A percentile compares a stretch with the other conserved stretches of the same genome.
phyloP scores from a whole-genome alignment of 1,284 basidiomycete genomes.

The Ceratobasidium papillatum region DNA sequence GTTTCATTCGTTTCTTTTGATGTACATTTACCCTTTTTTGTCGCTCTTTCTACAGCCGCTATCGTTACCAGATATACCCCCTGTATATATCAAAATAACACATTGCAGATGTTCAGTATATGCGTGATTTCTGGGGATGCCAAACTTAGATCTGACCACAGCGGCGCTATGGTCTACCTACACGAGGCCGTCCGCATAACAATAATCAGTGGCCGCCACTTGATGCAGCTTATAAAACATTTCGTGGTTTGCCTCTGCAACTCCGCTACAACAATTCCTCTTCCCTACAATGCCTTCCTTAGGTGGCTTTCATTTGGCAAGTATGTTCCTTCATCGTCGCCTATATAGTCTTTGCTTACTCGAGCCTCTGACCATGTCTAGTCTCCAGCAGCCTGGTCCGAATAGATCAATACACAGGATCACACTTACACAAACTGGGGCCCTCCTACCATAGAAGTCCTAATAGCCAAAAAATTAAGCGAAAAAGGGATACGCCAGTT shows the following conservation, averaged over 20 bases:
- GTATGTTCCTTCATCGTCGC: too few species aligned
- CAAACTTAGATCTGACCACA: neutral
- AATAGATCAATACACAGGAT: neutral
- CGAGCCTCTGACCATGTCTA: neutral
- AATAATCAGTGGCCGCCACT: too few species aligned
- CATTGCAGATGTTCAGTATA: neutral
- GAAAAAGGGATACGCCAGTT: too few species aligned
- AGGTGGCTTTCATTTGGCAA: too few species aligned
- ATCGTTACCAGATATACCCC: neutral
- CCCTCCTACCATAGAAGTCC: neutral
- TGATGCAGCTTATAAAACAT: too few species aligned
- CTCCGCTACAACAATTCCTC: too few species aligned
- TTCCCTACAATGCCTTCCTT: too few species aligned
- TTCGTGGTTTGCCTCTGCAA: too few species aligned
- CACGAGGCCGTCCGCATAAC: too few species aligned
- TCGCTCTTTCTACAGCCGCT: neutral
- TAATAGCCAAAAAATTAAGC: neutral
- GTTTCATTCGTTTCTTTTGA: neutral
- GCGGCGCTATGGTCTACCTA: too few species aligned
- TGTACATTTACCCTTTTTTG: neutral
- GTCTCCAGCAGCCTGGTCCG: neutral
- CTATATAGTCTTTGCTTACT: too few species aligned
- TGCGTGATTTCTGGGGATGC: neutral
- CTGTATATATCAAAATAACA: neutral
- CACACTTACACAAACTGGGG: neutral